These are phyloP conservation scores for Camelina hispida DNA, from an alignment of 345 rosid genomes.

Conservation along the genomic window DNA sequence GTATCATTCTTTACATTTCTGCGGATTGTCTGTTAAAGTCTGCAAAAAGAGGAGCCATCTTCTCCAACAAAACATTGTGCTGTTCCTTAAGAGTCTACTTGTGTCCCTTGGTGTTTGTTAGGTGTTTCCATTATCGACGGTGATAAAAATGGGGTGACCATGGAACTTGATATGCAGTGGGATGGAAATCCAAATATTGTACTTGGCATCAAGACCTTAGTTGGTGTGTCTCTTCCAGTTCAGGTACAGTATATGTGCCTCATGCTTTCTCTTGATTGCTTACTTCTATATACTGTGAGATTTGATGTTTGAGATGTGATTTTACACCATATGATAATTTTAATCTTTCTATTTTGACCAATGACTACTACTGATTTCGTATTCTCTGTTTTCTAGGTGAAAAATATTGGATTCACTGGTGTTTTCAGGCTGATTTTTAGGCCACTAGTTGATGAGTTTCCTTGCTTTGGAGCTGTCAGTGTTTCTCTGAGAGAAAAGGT, in stretches of 20 bases:
- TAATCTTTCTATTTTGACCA: conserved; percentile 3
- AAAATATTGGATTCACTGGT: conserved; percentile 96
- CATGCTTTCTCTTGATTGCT: conserved; percentile 11
- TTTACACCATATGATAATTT: not conserved
- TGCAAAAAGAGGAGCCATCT: conserved; percentile 3
- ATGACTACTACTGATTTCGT: conserved; percentile 14
- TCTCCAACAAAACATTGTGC: not conserved
- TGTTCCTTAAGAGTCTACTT: conserved; percentile 31
- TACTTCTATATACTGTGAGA: not conserved
- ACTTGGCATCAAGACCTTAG: conserved; percentile 78
- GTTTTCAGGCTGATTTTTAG: conserved; percentile 96
- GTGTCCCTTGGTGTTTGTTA: conserved; percentile 39
- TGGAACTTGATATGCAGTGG: conserved; percentile 99
- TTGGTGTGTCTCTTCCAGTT: conserved; percentile 86
- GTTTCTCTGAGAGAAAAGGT: conserved; percentile 95
- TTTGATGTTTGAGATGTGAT: conserved; percentile 19
- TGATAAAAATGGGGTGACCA: conserved; percentile 60
- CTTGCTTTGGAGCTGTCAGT: conserved; percentile 98
- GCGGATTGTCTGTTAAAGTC: not conserved
- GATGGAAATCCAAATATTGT: conserved; percentile 93
- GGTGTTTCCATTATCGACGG: conserved; percentile 84
- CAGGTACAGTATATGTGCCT: conserved; percentile 59
- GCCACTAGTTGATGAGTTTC: conserved; percentile 92
- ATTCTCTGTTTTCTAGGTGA: conserved; percentile 63
- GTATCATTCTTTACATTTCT: conserved; percentile 11